Evolutionary conservation across 108 stramenopile species (phyloP).

Genomic region (Pelagomonas calceolata): DNA sequence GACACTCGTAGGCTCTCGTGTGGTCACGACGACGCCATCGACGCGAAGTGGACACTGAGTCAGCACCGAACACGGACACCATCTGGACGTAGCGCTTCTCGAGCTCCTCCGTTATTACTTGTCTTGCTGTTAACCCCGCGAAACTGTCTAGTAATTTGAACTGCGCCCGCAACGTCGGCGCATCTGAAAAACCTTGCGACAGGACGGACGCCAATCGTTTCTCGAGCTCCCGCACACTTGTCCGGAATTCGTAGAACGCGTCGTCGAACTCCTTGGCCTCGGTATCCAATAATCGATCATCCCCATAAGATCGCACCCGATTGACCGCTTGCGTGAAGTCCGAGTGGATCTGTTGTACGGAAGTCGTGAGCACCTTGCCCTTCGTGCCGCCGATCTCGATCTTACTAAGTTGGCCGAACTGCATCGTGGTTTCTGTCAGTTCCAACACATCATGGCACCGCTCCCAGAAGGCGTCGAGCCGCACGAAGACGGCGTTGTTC

Average conservation of each 20-base stretch:
- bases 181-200: conserved; percentile 33
- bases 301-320: conserved; percentile 10
- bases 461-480: conserved; percentile 35
- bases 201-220: conserved; percentile 24
- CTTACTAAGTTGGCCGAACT: conserved; percentile 29
- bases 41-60: too few species aligned
- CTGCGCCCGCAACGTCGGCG: conserved; percentile 22
- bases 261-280: conserved; percentile 29
- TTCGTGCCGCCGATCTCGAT: conserved; percentile 44
- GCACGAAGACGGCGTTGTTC: conserved; percentile 35
- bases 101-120: conserved; percentile 30
- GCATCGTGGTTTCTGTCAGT: conserved; percentile 22
- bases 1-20: too few species aligned
- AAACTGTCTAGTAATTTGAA: conserved; percentile 36
- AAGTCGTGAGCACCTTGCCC: conserved; percentile 34
- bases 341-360: conserved; percentile 20
- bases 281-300: conserved; percentile 19
- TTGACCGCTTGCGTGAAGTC: conserved; percentile 24
- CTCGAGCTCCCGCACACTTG: conserved; percentile 26
- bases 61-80: conserved; percentile 15
- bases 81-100: conserved; percentile 26
- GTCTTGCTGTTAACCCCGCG: conserved; percentile 17
- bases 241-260: conserved; percentile 35
- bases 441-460: conserved; percentile 35
- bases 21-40: too few species aligned